Evolutionary conservation across 768 basidiomycete genomes (phyloP), one percentile per base, ranked within the genome.

Genomic region (Macrocybe gigantea): DNA sequence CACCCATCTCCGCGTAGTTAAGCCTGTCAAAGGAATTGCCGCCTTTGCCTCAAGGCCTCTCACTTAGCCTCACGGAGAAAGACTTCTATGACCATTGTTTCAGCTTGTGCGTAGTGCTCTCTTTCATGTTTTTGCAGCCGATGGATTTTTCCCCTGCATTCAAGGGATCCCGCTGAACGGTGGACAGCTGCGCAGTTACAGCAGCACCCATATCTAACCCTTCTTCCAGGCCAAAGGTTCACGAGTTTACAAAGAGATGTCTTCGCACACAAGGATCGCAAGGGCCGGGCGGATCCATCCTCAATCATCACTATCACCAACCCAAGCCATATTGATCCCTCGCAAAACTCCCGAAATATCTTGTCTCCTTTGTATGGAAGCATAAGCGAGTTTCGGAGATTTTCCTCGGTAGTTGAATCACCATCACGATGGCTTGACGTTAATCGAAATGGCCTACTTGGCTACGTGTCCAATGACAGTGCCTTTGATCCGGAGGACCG

Each of bases 81-180:
- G 87, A 94, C 60, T 94, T 98, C 64, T 77, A 94, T 54, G 71
- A 74, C 43, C 81, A 81, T 59, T 96, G 94, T 64, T 92, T 97
- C 59, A 84, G 88, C 3, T 81, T 89, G 91, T 90, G 60, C 50
- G 85, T 65, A 44, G 29, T 41, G 29, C 31, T 44, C 52, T 52
- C 39, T 29, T 37, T 48, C 34, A 38, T n/a, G 36, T 33, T 12
- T 33, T 12, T 10, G 6, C 15, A n/a, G 29, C 46, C 41, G 11
- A 6, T 22, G 54, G 7, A 41, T 54, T 7, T 45, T 45, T 15
- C 13, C 30, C 43, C 48, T 49, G 14, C 52, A 90, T 22, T 22
- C 22, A 1, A 22, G 88, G 48, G 81, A 93, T 60, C 92, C 93
- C 7, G 79, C 83, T 39, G 79, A 85, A 55, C 83, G 93, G 31